These are phyloP conservation scores for Delitschia confertaspora DNA, from an alignment of 495 filamentous ascomycete genomes.

Conservation along the genomic window DNA sequence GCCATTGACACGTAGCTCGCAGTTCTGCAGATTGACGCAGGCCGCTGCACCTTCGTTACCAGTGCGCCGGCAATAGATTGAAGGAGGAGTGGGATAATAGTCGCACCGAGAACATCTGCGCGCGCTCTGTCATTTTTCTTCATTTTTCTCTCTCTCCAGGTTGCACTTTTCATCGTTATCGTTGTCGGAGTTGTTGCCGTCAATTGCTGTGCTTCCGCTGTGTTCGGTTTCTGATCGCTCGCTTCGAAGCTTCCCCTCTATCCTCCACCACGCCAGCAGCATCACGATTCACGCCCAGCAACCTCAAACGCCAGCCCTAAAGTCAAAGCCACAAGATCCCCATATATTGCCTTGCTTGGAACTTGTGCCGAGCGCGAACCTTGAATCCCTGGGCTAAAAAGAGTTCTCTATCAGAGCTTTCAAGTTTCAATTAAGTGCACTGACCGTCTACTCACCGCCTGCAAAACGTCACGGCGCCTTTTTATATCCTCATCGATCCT, in stretches of 20 bases:
- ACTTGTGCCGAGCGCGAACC: constrained; percentile 24
- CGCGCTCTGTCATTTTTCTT: constrained; percentile 21
- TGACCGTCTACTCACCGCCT: constrained; percentile 26
- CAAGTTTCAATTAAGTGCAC: constrained; percentile 23
- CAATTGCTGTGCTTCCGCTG: constrained; percentile 16
- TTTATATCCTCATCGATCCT: constrained; percentile 15
- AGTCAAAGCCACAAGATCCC: constrained; percentile 3
- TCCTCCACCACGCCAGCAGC: constrained; percentile 15
- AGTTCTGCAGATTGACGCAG: constrained; percentile 29
- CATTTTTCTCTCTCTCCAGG: constrained; percentile 18
- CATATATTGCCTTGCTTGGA: background rate
- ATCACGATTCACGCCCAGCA: constrained; percentile 13
- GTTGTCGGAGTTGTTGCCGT: constrained; percentile 5
- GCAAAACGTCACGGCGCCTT: constrained; percentile 21
- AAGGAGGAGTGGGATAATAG: constrained; percentile 24
- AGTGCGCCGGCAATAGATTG: constrained; percentile 16
- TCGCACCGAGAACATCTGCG: constrained; percentile 9
- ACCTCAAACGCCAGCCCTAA: constrained; percentile 9
- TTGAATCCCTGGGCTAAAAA: constrained; percentile 24
- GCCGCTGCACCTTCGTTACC: constrained; percentile 21
- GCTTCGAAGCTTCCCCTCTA: too few relatives aligned
- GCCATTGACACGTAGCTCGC: constrained; percentile 23
- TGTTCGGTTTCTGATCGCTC: constrained; percentile 11
- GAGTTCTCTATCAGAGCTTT: too few relatives aligned
- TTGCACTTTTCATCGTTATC: constrained; percentile 7